A percentile compares a stretch with the other conserved stretches of the same genome.
Conservation (phyloP, 1,139 yeast genomes). For the Debaryomyces subglobosus region DNA sequence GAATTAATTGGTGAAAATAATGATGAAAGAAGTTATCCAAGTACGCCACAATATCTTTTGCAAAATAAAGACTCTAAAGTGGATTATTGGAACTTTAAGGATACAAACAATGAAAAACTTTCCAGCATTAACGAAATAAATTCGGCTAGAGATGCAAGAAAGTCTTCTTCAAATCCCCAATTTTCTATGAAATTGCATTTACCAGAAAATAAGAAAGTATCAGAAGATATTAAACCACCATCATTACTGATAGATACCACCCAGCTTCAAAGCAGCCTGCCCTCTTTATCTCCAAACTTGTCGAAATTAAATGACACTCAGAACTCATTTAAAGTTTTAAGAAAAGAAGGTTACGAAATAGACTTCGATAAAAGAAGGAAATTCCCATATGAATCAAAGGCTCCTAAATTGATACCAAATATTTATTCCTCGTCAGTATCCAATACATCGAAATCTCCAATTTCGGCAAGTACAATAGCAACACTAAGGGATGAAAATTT, state of each 20-base stretch:
- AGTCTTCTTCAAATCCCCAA: slow-evolving; percentile 11
- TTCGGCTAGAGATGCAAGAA: slow-evolving; percentile 2
- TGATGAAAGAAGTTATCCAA: slow-evolving; percentile 50
- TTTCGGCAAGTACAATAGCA: slow-evolving; percentile 41
- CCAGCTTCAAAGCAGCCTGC: slow-evolving; percentile 12
- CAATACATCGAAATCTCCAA: slow-evolving; percentile 38
- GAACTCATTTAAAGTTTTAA: slow-evolving; percentile 64
- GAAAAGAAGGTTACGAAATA: slow-evolving; percentile 69
- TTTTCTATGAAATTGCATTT: slow-evolving; percentile 27
- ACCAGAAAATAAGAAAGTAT: slow-evolving; percentile 21
- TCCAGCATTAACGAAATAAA: slow-evolving; percentile 16
- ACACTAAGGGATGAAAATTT: slow-evolving; percentile 31
- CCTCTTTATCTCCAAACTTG: slow-evolving; percentile 13
- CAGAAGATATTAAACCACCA: slow-evolving; percentile 22
- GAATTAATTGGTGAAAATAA: slow-evolving; percentile 45
- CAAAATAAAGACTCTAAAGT: slow-evolving; percentile 40
- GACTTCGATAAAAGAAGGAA: slow-evolving; percentile 81
- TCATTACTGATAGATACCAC: slow-evolving; percentile 34
- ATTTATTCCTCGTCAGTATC: slow-evolving; percentile 47
- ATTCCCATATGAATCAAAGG: slow-evolving; percentile 63
- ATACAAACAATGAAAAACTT: slow-evolving; percentile 26
- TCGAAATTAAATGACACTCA: not conserved
- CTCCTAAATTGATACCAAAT: slow-evolving; percentile 47
- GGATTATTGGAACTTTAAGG: slow-evolving; percentile 71
- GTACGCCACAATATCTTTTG: slow-evolving; percentile 63